Percentiles rank a stretch among this genome's conserved stretches.
Conservation (phyloP, 2,329 filamentous ascomycete genomes). For the Beauveria sp. region DNA sequence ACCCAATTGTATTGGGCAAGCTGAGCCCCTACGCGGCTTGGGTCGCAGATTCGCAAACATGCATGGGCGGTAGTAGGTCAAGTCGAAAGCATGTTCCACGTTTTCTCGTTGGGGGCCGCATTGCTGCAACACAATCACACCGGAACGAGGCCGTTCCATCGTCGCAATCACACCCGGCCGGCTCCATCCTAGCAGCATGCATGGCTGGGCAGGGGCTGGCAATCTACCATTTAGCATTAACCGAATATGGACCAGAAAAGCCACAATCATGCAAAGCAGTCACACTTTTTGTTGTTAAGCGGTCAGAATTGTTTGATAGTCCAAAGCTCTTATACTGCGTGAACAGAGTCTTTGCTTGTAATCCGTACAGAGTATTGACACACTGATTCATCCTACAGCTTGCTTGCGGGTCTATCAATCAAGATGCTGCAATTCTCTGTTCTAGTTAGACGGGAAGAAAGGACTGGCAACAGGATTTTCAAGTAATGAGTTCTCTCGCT, state of each 20-base stretch:
- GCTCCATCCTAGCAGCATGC: neutral
- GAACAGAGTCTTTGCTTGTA: neutral
- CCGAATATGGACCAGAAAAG: neutral
- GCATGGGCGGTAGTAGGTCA: neutral
- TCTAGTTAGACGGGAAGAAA: neutral
- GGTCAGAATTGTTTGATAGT: neutral
- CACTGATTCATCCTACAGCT: neutral
- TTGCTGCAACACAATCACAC: slow-evolving; percentile 1
- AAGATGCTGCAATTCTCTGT: neutral
- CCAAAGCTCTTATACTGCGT: neutral
- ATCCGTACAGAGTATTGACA: too few relatives aligned
- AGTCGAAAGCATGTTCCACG: neutral
- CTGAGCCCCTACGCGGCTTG: neutral
- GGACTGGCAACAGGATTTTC: neutral
- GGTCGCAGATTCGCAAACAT: neutral
- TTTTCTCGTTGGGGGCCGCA: slow-evolving; percentile 4
- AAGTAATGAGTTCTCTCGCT: neutral
- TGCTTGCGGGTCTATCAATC: neutral
- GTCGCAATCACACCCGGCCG: slow-evolving; percentile 2
- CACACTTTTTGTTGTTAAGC: neutral
- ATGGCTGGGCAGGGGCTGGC: neutral
- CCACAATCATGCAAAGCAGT: slow-evolving; percentile 1
- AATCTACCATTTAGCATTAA: neutral
- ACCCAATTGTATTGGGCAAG: neutral
- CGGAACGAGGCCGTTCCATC: neutral